Evolutionary conservation across 2,329 filamentous ascomycete genomes (phyloP).

Genomic region (Aspergillus sojae): DNA sequence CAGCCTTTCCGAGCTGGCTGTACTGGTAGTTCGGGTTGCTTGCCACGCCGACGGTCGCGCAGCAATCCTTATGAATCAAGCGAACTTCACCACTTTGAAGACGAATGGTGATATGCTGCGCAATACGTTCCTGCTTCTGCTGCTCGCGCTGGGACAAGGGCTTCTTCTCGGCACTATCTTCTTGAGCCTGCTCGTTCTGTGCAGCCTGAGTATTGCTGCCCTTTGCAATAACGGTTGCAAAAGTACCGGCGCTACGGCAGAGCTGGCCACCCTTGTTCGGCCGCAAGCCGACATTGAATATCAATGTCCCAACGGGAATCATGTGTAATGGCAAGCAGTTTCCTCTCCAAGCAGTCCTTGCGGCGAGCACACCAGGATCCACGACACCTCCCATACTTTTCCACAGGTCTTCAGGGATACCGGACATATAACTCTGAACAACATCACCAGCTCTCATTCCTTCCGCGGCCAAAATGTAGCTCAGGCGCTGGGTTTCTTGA

Average conservation of each 20-base stretch:
- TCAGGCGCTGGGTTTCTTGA: slow-evolving; percentile 72
- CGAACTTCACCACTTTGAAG: slow-evolving; percentile 92
- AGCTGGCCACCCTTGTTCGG: slow-evolving; percentile 78
- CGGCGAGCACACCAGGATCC: slow-evolving; percentile 93
- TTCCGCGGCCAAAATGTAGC: slow-evolving; percentile 94
- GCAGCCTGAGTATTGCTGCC: slow-evolving; percentile 66
- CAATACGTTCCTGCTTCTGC: slow-evolving; percentile 58
- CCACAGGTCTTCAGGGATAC: slow-evolving; percentile 84
- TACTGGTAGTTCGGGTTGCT: slow-evolving; percentile 94
- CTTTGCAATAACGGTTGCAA: slow-evolving; percentile 85
- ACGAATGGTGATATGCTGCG: slow-evolving; percentile 79
- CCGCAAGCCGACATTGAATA: slow-evolving; percentile 84
- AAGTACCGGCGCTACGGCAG: slow-evolving; percentile 92
- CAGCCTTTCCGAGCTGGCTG: slow-evolving; percentile 89
- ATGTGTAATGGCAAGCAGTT: slow-evolving; percentile 96
- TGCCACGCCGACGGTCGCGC: slow-evolving; percentile 89
- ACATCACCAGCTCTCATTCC: slow-evolving; percentile 89
- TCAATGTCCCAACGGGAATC: slow-evolving; percentile 89
- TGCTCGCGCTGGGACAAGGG: slow-evolving; percentile 40
- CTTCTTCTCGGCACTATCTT: slow-evolving; percentile 31
- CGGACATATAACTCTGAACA: slow-evolving; percentile 87
- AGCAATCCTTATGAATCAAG: slow-evolving; percentile 86
- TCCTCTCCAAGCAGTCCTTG: slow-evolving; percentile 89
- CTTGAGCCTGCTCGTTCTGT: slow-evolving; percentile 54
- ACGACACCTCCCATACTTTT: slow-evolving; percentile 89